A percentile compares a stretch with the other conserved stretches of the same genome.
Conservation (phyloP, 208 protist species). For the Crithidia thermophila region DNA sequence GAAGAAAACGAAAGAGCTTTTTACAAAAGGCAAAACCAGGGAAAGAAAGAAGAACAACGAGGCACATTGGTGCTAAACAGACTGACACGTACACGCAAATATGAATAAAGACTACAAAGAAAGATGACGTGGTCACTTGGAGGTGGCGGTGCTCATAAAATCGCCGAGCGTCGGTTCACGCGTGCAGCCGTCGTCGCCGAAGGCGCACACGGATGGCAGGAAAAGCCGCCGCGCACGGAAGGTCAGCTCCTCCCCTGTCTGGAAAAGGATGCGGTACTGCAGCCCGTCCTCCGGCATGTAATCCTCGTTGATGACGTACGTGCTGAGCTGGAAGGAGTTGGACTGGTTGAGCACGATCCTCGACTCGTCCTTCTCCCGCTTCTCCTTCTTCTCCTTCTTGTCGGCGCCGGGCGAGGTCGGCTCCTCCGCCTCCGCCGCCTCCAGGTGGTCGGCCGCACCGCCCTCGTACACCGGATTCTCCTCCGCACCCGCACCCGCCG, state of each 20-base stretch:
- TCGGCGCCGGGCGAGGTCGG: not conserved
- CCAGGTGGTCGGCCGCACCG: constrained; percentile 19
- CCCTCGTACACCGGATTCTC: constrained; percentile 9
- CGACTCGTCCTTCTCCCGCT: constrained; percentile 8
- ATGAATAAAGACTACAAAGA: too few species aligned
- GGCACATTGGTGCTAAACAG: too few species aligned
- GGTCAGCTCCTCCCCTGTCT: constrained; percentile 43
- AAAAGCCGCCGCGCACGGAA: constrained; percentile 52
- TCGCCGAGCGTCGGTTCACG: constrained; percentile 19
- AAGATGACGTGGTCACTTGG: too few species aligned
- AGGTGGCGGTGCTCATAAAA: constrained; percentile 14
- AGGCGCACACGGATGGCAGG: constrained; percentile 37
- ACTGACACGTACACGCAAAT: too few species aligned
- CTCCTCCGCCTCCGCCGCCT: constrained; percentile 8
- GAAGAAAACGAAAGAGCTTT: not conserved
- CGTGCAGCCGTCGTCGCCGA: constrained; percentile 27
- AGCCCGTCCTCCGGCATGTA: constrained; percentile 37
- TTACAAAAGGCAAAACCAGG: not conserved
- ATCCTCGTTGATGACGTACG: constrained; percentile 49
- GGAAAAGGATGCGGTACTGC: constrained; percentile 39
- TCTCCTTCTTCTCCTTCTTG: constrained; percentile 16
- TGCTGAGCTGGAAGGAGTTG: constrained; percentile 43
- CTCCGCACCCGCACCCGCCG: not conserved
- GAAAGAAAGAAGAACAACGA: too few species aligned
- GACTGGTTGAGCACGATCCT: constrained; percentile 31